These are phyloP conservation scores for Zanthoxylum bungeanum DNA, from an alignment of 345 rosid genomes.

Conservation along the genomic window DNA sequence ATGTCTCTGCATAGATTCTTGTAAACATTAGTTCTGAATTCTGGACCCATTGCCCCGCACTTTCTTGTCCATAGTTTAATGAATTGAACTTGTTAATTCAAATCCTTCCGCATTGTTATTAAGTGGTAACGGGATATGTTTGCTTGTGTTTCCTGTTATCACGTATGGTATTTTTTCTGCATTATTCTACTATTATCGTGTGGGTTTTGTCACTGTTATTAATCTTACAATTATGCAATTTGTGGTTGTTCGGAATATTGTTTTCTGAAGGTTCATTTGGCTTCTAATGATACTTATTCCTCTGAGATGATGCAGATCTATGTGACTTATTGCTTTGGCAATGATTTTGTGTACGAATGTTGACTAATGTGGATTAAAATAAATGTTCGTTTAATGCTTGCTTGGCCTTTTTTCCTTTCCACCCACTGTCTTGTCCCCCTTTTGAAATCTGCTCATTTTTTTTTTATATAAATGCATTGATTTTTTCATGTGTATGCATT, in stretches of 20 bases:
- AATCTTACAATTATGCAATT: background rate
- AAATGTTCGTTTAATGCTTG: constrained; percentile 16
- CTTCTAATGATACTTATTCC: constrained; percentile 18
- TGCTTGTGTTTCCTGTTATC: background rate
- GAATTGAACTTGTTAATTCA: constrained; percentile 7
- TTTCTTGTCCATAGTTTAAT: background rate
- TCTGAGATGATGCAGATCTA: constrained; percentile 17
- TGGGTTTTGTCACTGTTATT: constrained; percentile 7
- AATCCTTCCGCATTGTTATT: background rate
- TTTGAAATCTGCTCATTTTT: constrained; percentile 11
- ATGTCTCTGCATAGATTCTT: constrained; percentile 1
- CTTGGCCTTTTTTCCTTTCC: constrained; percentile 17
- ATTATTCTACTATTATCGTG: background rate
- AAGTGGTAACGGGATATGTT: background rate
- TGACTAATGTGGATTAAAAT: constrained; percentile 20
- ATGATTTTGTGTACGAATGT: constrained; percentile 18
- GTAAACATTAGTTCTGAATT: constrained; percentile 4
- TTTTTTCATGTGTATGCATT: constrained; percentile 23
- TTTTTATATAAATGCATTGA: constrained; percentile 2
- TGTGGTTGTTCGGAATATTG: constrained; percentile 14
- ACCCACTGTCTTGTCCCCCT: constrained; percentile 19
- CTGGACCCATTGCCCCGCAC: constrained; percentile 7
- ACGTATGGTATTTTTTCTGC: constrained; percentile 1
- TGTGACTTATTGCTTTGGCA: constrained; percentile 19
- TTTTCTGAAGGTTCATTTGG: constrained; percentile 20